Base-by-base conservation (phyloP, 2,329 filamentous ascomycete genomes). In the Scleromitrula shiraiana region DNA sequence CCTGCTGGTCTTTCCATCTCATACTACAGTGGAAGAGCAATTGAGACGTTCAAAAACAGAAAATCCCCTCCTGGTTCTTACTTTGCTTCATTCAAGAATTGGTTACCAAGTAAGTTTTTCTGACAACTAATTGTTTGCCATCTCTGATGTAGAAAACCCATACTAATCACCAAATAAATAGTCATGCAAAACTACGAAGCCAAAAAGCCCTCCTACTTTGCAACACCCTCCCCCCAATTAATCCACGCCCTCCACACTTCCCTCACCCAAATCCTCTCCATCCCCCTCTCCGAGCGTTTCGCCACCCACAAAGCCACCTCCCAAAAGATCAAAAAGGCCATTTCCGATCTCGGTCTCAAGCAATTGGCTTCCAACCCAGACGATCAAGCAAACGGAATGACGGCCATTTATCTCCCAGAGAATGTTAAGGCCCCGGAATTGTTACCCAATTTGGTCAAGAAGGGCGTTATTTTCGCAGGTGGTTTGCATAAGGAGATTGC, bases 101-200 rank as follows among this genome's bases (percentile, higher is more conserved):
- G 93, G 93, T 73, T 90, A 49, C 91, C 91, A 39, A 93, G 83
- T 88, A 74, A 61, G 78, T 68, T 12, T 30, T 33, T n/a, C n/a
- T n/a, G 10, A 23, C 14, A 23, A 20, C 20, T 19, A n/a, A n/a
- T n/a, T n/a, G n/a, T n/a, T n/a, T n/a, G n/a, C n/a, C n/a, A n/a
- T n/a, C n/a, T n/a, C n/a, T n/a, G n/a, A n/a, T n/a, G n/a, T n/a
- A n/a, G n/a, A n/a, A 38, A 5, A 26, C 9, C 24, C 8, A 19
- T 36, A 36, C 15, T 19, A 7, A 14, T 7, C 17, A 39, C 19
- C 14, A 14, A 24, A 12, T 14, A 14, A 17, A 38, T 51, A 87
- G 85, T 98, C 68, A 97, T 98, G 91, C 82, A 93, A 72, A 97
- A 96, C 72, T 98, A 98, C 69, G 93, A 98, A 72, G 88, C 88